A percentile compares a stretch with the other conserved stretches of the same genome.
phyloP scores from a whole-genome alignment of 228 moss, liverwort and hornwort species.

The Sphagnum magellanicum region DNA sequence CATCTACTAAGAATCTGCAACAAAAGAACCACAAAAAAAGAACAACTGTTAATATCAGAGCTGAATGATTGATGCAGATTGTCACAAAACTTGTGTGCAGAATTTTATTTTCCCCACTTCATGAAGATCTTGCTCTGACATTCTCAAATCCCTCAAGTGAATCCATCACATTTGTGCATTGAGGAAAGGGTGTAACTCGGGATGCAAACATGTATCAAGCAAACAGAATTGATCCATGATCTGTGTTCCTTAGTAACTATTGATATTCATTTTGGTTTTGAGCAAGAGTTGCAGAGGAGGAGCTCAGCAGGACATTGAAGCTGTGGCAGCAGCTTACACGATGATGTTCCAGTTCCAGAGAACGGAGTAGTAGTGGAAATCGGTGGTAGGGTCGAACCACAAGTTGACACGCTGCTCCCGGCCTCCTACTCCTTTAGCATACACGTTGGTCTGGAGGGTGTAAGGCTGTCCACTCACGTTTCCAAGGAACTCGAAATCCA shows the following conservation, averaged over 20 bases:
- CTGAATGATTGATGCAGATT: not conserved
- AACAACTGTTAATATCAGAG: not conserved
- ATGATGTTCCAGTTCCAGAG: constrained; percentile 74
- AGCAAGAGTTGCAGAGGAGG: too few species aligned
- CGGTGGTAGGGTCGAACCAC: constrained; percentile 74
- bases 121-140: not conserved
- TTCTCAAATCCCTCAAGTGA: not conserved
- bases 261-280: not conserved
- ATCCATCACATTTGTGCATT: not conserved
- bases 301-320: not conserved
- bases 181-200: not conserved
- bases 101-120: not conserved
- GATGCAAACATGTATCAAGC: not conserved
- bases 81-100: not conserved
- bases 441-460: constrained; percentile 74
- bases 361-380: constrained; percentile 67
- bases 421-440: constrained; percentile 56
- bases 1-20: constrained; percentile 79
- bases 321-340: constrained; percentile 28
- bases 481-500: constrained; percentile 85
- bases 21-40: not conserved
- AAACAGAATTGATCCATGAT: not conserved
- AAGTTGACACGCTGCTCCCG: constrained; percentile 76
- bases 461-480: constrained; percentile 75
- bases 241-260: not conserved